These are phyloP conservation scores for Coelastrella sp. DNA, from an alignment of 139 green algal genomes.

Conservation along the genomic window DNA sequence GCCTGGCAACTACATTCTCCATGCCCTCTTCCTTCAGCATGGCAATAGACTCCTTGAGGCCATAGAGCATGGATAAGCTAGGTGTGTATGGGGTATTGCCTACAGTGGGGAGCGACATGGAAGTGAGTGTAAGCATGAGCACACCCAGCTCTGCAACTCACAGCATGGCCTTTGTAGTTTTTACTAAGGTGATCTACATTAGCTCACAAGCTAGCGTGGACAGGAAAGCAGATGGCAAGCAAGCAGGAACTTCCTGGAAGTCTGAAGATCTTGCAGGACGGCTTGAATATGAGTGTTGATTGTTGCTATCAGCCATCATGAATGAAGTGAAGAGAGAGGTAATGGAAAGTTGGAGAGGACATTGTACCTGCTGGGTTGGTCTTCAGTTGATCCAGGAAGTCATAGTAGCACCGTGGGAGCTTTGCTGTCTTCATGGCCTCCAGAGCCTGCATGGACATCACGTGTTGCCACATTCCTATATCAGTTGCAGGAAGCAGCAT, in stretches of 20 bases:
- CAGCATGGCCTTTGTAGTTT: too few relatives aligned
- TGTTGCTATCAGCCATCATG: too few relatives aligned
- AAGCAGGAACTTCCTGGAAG: too few relatives aligned
- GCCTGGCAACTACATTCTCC: slow-evolving; percentile 87
- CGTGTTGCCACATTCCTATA: neutral
- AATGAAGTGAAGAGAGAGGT: neutral
- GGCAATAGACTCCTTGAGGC: slow-evolving; percentile 81
- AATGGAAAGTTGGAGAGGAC: too few relatives aligned
- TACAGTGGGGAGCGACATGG: neutral
- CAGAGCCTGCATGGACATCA: slow-evolving; percentile 70
- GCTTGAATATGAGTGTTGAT: too few relatives aligned
- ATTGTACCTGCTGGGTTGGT: slow-evolving; percentile 64
- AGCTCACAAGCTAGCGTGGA: too few relatives aligned
- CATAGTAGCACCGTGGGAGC: slow-evolving; percentile 88
- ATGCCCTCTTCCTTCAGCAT: slow-evolving; percentile 87
- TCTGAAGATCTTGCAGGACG: too few relatives aligned
- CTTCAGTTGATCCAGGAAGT: slow-evolving; percentile 83
- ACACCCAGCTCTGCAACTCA: too few relatives aligned
- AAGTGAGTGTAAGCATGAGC: too few relatives aligned
- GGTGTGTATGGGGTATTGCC: slow-evolving; percentile 88
- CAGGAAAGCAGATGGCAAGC: too few relatives aligned
- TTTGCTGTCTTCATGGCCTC: slow-evolving; percentile 78
- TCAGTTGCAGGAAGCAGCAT: neutral
- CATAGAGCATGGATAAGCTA: slow-evolving; percentile 91
- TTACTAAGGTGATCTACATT: too few relatives aligned